These are phyloP conservation scores for Magnolia officinalis DNA, from an alignment of 164 flowering plant species.

Conservation along the genomic window DNA sequence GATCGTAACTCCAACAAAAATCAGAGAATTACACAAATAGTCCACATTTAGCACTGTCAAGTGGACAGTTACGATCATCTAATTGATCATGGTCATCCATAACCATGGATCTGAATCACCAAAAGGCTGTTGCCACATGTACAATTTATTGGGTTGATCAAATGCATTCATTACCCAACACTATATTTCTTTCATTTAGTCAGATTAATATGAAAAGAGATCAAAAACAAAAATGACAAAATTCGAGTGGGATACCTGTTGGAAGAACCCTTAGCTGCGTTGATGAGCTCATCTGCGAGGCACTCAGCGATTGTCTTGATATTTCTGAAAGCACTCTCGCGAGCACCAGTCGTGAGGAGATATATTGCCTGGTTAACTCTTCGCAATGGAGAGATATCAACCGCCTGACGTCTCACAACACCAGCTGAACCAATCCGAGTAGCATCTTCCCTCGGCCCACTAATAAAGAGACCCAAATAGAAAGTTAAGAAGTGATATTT, in stretches of 20 bases:
- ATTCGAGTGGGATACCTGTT: conserved; percentile 14
- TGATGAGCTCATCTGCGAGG: conserved; percentile 33
- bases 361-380: conserved; percentile 33
- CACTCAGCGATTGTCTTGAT: conserved; percentile 33
- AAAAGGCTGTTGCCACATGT: too few relatives aligned
- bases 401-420: conserved; percentile 36
- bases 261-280: conserved; percentile 32
- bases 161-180: neutral
- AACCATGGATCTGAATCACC: too few relatives aligned
- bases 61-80: too few relatives aligned
- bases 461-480: neutral
- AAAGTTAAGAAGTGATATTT: neutral
- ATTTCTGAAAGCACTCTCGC: conserved; percentile 34
- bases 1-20: too few relatives aligned
- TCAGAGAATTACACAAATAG: too few relatives aligned
- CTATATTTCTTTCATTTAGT: too few relatives aligned
- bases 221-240: too few relatives aligned
- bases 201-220: too few relatives aligned
- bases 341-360: conserved; percentile 30
- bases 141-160: neutral
- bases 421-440: conserved; percentile 33
- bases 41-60: too few relatives aligned
- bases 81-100: too few relatives aligned
- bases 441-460: conserved; percentile 38
- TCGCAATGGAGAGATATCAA: conserved; percentile 33